Percentiles rank a stretch among this genome's conserved stretches.
Conservation (phyloP, 345 rosid species). For the Turritis glabra region DNA sequence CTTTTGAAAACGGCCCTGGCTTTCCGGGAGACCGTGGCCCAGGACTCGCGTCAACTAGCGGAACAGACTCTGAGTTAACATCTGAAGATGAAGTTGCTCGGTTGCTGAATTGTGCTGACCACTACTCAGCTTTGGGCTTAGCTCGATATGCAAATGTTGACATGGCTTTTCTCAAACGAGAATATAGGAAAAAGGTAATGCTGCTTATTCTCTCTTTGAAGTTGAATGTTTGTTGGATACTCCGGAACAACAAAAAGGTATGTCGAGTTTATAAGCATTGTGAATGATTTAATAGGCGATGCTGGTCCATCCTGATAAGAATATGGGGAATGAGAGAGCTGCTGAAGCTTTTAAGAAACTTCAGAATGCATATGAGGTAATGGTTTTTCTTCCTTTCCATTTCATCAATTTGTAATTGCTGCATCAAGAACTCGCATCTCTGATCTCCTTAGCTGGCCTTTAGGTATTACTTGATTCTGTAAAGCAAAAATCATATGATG, state of each 20-base stretch:
- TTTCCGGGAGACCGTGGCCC: conserved; percentile 63
- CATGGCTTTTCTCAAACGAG: conserved; percentile 69
- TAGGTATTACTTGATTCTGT: conserved; percentile 87
- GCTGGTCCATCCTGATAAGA: conserved; percentile 99
- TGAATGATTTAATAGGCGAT: conserved; percentile 63
- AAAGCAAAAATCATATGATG: conserved; percentile 88
- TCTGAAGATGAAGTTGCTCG: conserved; percentile 93
- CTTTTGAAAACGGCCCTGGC: conserved; percentile 62
- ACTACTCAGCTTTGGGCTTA: conserved; percentile 80
- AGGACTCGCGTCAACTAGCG: conserved; percentile 87
- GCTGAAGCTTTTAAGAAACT: conserved; percentile 98
- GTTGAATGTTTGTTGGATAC: neutral
- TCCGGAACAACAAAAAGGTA: neutral
- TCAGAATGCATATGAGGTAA: conserved; percentile 97
- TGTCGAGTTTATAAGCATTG: conserved; percentile 23
- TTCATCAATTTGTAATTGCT: conserved; percentile 25
- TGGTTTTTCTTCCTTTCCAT: neutral
- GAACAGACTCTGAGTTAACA: conserved; percentile 74
- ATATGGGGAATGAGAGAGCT: conserved; percentile 98
- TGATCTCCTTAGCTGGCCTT: conserved; percentile 22
- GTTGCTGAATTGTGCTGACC: conserved; percentile 76
- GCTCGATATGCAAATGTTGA: conserved; percentile 68
- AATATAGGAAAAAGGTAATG: conserved; percentile 90
- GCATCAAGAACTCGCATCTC: conserved; percentile 7
- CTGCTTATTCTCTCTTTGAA: conserved; percentile 25